Evolutionary conservation across 225 moss, liverwort and hornwort species (phyloP).

Genomic region (Thuidium tamariscinum): DNA sequence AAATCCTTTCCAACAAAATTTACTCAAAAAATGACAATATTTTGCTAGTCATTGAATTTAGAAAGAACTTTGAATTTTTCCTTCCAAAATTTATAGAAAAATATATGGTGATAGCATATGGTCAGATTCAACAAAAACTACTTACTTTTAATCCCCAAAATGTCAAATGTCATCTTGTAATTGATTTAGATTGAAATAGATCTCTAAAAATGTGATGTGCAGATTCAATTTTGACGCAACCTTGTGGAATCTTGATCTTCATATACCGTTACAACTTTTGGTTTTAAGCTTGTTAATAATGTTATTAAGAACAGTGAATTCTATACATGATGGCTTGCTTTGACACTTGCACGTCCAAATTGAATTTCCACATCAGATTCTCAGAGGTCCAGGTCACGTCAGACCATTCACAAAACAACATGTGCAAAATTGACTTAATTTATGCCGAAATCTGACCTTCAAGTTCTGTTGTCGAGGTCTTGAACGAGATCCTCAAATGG

Average conservation of each 20-base stretch:
- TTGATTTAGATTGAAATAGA: background rate
- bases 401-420: background rate
- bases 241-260: background rate
- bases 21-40: too few relatives aligned
- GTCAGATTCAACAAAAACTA: too few relatives aligned
- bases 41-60: too few relatives aligned
- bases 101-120: too few relatives aligned
- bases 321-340: rapidly evolving
- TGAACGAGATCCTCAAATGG: background rate
- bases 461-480: background rate
- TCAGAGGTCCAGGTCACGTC: rapidly evolving
- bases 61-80: too few relatives aligned
- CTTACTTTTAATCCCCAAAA: too few relatives aligned
- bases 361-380: background rate
- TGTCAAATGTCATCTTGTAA: background rate
- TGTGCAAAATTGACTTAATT: background rate
- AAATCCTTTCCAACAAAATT: too few relatives aligned
- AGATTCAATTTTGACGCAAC: background rate
- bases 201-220: background rate
- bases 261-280: rapidly evolving
- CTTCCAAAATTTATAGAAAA: too few relatives aligned
- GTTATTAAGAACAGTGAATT: background rate
- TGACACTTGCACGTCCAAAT: too few relatives aligned
- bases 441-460: background rate
- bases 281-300: background rate